Conservation (phyloP, 345 rosid species). For the Barbarea vulgaris region DNA sequence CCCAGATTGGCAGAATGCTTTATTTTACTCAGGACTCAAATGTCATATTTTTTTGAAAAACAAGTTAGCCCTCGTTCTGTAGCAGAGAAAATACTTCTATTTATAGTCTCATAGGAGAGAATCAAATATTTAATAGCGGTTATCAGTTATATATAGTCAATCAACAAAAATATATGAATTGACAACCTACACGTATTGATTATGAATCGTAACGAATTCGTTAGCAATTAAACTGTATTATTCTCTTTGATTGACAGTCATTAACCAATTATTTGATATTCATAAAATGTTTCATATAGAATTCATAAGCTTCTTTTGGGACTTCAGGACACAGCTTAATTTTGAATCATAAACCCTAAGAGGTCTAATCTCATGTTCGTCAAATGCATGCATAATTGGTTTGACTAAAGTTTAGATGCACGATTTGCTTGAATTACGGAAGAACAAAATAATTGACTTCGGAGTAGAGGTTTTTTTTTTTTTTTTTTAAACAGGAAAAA, state of each 20-base stretch:
- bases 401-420: not conserved
- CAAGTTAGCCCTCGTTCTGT: not conserved
- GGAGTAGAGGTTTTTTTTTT: not conserved
- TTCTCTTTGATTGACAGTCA: conserved; percentile 1
- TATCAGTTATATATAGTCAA: not conserved
- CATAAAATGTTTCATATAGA: not conserved
- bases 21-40: not conserved
- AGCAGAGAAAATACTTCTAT: not conserved
- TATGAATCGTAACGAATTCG: not conserved
- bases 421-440: not conserved
- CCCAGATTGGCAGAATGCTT: not conserved
- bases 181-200: not conserved
- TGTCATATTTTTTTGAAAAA: not conserved
- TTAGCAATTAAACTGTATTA: not conserved
- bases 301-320: not conserved
- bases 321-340: not conserved
- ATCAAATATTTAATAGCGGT: not conserved
- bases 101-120: not conserved
- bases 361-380: not conserved
- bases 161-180: not conserved
- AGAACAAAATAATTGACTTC: not conserved
- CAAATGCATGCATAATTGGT: conserved; percentile 7
- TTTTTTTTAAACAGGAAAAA: not conserved
- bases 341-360: not conserved
- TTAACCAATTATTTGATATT: not conserved